A percentile compares a stretch with the other conserved stretches of the same genome.
These are phyloP conservation scores for Pyrenochaeta sp. DNA, from an alignment of 2,329 filamentous ascomycete species.

Conservation along the genomic window DNA sequence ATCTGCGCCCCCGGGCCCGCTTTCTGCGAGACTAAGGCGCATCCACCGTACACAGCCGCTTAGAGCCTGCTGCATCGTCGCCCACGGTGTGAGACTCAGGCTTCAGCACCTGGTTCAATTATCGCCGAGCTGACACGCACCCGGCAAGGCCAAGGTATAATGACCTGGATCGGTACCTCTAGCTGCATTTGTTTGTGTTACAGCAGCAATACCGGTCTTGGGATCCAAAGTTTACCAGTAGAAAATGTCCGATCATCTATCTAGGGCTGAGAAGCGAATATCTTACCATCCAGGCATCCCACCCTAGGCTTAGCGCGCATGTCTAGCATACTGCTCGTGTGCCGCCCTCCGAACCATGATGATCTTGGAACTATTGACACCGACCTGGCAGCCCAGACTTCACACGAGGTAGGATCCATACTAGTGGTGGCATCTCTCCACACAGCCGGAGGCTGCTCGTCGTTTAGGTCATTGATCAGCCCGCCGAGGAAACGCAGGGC, in stretches of 20 bases:
- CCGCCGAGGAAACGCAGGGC: conserved; percentile 14
- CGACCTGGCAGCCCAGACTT: conserved; percentile 10
- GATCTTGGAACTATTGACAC: conserved; percentile 21
- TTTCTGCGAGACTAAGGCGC: conserved; percentile 18
- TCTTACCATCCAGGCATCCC: conserved; percentile 8
- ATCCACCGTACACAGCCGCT: conserved; percentile 22
- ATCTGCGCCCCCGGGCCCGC: conserved; percentile 19
- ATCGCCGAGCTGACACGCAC: conserved; percentile 16
- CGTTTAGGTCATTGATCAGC: conserved; percentile 16
- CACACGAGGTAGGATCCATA: conserved; percentile 19
- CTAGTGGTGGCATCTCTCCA: conserved; percentile 29
- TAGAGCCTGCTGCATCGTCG: conserved; percentile 20
- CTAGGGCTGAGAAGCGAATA: conserved; percentile 19
- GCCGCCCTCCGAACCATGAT: conserved; percentile 23
- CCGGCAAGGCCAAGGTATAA: conserved; percentile 12
- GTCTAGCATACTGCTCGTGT: conserved; percentile 17
- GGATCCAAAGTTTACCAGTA: conserved; percentile 9
- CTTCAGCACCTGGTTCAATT: conserved; percentile 16
- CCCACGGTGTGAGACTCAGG: conserved; percentile 22
- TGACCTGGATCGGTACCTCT: conserved; percentile 17
- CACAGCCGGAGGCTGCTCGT: conserved; percentile 18
- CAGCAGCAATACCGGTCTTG: conserved; percentile 11
- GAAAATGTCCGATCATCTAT: conserved; percentile 11
- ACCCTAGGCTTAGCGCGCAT: conserved; percentile 13
- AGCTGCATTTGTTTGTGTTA: conserved; percentile 21